Evolutionary conservation across 2,329 filamentous ascomycete species (phyloP), one percentile per base, ranked within the genome.

Genomic region (Hymenoscyphus scutula): DNA sequence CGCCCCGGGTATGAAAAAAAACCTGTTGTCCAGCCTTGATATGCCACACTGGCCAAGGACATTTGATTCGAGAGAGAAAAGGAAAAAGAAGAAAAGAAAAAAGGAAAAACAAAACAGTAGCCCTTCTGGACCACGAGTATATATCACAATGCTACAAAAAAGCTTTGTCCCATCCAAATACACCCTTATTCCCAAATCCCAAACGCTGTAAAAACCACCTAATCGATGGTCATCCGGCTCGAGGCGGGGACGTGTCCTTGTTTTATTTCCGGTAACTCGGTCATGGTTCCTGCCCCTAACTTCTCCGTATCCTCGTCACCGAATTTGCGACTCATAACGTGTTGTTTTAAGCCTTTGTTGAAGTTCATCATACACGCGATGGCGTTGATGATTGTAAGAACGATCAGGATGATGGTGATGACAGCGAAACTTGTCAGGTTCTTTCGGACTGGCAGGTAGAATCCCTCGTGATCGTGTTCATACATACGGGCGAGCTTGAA

Each of bases 401-500:
- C 79, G 70, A 99, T 91, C 64, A 98, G 81, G 30, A 96, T 77
- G 63, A 99, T 91, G 48, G 95, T 97, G 71, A 99, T 89, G 66
- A 97, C 87, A 58, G 95, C 94, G 73, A 99, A 99, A 64, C 92
- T 91, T 5, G 94, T 97, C 73, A 99, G 82, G 17, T 90, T 94
- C 73, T 89, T 90, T 65, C 89, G 86, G 41, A 95, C 94, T 4
- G 94, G 89, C 58, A 82, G 75, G 79, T 98, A 99, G 67, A 86
- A 81, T 1, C 74, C 60, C 58, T 74, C 75, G 69, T 86, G 84
- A 53, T 75, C 75, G 11, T 84, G 79, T 69, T 89, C 86, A 77
- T 96, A 99, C 86, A 99, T 99, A 74, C 95, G 91, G 64, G 95
- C 89, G 60, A 99, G 86, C 82, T 99, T 99, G 85, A 97, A 99